Evolutionary conservation across 169 alveolate genomes (phyloP).

Genomic region (Plasmodium berghei): DNA sequence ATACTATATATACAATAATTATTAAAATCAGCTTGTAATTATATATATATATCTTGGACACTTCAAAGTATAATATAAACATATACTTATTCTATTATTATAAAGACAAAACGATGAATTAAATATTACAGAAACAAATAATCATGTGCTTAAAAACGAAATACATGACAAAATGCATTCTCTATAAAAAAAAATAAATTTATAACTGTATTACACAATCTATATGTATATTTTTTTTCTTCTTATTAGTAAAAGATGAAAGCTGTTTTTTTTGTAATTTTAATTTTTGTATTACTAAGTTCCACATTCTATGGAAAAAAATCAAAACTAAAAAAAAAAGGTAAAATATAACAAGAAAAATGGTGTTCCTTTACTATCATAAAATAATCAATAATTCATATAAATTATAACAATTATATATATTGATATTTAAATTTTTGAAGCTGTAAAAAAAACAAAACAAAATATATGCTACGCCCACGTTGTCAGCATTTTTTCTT

Average conservation of each 20-base stretch:
- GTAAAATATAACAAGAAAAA: constrained; percentile 9
- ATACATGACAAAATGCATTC: not conserved
- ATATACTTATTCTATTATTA: constrained; percentile 9
- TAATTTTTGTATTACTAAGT: constrained; percentile 51
- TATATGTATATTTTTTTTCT: constrained; percentile 2
- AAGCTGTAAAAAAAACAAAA: constrained; percentile 9
- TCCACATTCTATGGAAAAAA: constrained; percentile 38
- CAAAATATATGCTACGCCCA: not conserved
- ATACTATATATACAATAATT: not conserved
- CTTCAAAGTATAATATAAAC: constrained; percentile 3
- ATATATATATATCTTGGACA: not conserved
- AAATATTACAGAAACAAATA: constrained; percentile 32
- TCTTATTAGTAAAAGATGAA: constrained; percentile 10
- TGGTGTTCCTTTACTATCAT: not conserved
- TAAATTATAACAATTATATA: constrained; percentile 1
- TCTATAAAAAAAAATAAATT: constrained; percentile 10
- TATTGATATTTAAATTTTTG: not conserved
- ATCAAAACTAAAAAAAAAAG: constrained; percentile 63
- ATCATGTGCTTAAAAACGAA: constrained; percentile 17
- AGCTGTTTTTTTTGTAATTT: constrained; percentile 19
- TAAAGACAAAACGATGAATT: constrained; percentile 20
- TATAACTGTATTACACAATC: constrained; percentile 7
- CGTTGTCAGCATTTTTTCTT: constrained; percentile 10
- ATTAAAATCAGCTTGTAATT: not conserved
- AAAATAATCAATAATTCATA: not conserved